Evolutionary conservation across 257 asterid genomes (phyloP).

Genomic region (Primulina tabacum): DNA sequence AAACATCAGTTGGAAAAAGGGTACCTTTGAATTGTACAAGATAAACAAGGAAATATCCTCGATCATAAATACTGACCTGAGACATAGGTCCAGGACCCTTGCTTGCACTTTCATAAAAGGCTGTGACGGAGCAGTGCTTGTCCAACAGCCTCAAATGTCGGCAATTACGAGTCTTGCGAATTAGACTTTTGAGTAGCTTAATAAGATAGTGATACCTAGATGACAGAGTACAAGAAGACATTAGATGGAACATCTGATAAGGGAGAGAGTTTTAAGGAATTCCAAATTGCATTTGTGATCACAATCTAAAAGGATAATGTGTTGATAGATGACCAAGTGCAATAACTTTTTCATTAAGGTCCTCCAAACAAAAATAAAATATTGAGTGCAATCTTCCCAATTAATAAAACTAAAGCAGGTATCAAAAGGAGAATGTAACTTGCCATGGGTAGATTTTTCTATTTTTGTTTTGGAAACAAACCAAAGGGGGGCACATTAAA

Average conservation of each 20-base stretch:
- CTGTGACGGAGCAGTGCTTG: slow-evolving; percentile 61
- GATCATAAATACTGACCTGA: slow-evolving; percentile 42
- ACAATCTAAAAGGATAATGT: not conserved
- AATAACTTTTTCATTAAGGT: not conserved
- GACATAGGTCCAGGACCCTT: slow-evolving; percentile 23
- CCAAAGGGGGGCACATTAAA: not conserved
- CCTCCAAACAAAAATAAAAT: slow-evolving; percentile 9
- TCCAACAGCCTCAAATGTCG: slow-evolving; percentile 61
- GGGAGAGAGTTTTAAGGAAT: not conserved
- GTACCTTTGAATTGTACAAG: slow-evolving; percentile 1
- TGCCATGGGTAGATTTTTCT: not conserved
- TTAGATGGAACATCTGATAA: slow-evolving; percentile 18
- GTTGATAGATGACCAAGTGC: not conserved
- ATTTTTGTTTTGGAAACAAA: not conserved
- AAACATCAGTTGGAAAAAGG: slow-evolving; percentile 11
- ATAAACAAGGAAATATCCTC: slow-evolving; percentile 2
- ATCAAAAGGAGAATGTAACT: not conserved
- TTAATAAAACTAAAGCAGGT: not conserved
- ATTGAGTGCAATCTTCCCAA: not conserved
- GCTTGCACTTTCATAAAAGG: slow-evolving; percentile 34
- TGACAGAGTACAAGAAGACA: slow-evolving; percentile 25
- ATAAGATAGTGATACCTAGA: slow-evolving; percentile 64
- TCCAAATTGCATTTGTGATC: not conserved
- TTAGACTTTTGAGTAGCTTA: slow-evolving; percentile 62
- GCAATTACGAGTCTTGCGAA: slow-evolving; percentile 52